phyloP scores from a whole-genome alignment of 2,329 filamentous ascomycete species.

The Ceratocystis papillata region DNA sequence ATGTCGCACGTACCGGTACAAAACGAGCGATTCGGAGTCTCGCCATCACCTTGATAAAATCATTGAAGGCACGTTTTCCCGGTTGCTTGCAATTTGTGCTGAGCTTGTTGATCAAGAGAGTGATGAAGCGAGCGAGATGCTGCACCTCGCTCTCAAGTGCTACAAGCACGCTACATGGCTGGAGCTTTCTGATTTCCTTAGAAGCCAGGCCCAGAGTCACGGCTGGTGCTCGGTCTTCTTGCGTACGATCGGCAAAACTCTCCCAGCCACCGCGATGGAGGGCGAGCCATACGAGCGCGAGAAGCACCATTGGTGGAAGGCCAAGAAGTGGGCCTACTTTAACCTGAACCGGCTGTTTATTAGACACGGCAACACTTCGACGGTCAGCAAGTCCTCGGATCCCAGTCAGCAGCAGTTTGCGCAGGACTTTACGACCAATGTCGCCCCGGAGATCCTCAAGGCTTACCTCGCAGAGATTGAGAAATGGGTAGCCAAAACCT shows the following conservation, averaged over 20 bases:
- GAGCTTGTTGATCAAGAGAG: constrained; percentile 83
- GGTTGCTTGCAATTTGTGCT: constrained; percentile 75
- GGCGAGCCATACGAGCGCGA: constrained; percentile 78
- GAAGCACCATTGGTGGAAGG: constrained; percentile 97
- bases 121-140: constrained; percentile 90
- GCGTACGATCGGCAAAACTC: constrained; percentile 73
- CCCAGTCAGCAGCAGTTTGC: constrained; percentile 59
- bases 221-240: constrained; percentile 96
- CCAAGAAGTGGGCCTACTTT: constrained; percentile 98
- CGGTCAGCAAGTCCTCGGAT: constrained; percentile 62
- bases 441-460: constrained; percentile 93
- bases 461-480: constrained; percentile 91
- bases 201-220: constrained; percentile 72
- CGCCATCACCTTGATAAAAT: constrained; percentile 88
- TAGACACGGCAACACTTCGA: constrained; percentile 78
- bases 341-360: constrained; percentile 95
- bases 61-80: constrained; percentile 80
- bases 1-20: constrained; percentile 92
- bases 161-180: constrained; percentile 99
- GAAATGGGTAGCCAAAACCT: constrained; percentile 89
- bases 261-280: constrained; percentile 65
- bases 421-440: constrained; percentile 79
- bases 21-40: constrained; percentile 62
- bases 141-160: constrained; percentile 86
- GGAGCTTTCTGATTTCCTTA: constrained; percentile 68